Percentiles rank a stretch among this genome's conserved stretches.
These are phyloP conservation scores for Solanum hybrid DNA, from an alignment of 305 asterid genomes.

Conservation along the genomic window DNA sequence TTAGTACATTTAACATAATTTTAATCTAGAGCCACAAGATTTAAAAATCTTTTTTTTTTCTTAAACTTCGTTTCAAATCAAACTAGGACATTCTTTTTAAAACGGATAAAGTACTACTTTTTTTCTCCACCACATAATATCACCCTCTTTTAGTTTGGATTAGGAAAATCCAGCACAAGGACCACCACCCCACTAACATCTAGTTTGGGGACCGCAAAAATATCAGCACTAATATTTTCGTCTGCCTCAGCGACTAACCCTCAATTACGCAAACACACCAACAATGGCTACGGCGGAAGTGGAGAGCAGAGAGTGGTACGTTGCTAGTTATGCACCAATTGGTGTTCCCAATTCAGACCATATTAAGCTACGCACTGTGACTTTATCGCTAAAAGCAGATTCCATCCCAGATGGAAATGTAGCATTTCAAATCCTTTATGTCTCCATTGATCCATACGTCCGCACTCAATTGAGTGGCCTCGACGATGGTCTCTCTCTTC, in stretches of 20 bases:
- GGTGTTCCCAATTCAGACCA: not conserved
- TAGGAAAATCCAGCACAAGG: not conserved
- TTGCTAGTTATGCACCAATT: not conserved
- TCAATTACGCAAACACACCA: not conserved
- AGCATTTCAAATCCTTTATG: not conserved
- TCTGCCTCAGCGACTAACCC: not conserved
- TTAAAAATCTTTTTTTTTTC: too few species aligned
- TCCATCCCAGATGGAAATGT: not conserved
- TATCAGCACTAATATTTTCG: not conserved
- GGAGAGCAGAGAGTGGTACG: not conserved
- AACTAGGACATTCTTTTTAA: too few species aligned
- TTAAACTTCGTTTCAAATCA: too few species aligned
- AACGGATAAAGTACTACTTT: too few species aligned
- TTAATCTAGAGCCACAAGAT: too few species aligned
- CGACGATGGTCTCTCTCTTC: not conserved
- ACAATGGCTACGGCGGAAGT: not conserved
- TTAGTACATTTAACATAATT: too few species aligned
- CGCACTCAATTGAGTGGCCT: not conserved
- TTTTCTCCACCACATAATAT: not conserved
- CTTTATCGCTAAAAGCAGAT: not conserved
- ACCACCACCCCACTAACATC: not conserved
- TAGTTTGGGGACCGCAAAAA: not conserved
- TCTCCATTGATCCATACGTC: not conserved
- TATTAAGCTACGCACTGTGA: not conserved
- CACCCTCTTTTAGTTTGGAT: not conserved